Conservation (phyloP, 2,329 filamentous ascomycete species). For the Hypoxylon sp. region DNA sequence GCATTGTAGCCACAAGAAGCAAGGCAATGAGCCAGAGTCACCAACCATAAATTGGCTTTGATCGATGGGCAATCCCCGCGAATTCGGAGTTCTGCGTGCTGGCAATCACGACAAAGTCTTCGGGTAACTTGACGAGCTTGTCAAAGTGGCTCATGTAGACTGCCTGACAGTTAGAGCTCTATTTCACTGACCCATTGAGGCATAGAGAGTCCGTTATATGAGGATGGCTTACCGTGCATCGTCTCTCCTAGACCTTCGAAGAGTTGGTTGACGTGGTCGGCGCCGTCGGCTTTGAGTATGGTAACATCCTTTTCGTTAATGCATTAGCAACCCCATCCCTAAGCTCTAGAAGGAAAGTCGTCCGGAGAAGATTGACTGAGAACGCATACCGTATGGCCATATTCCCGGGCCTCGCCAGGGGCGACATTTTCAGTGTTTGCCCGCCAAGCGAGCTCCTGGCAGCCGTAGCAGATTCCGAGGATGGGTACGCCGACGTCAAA, state of each 20-base stretch:
- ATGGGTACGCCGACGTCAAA: conserved; percentile 70
- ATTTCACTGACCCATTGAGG: background rate
- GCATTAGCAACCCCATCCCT: conserved; percentile 43
- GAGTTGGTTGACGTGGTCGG: conserved; percentile 76
- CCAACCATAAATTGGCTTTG: conserved; percentile 72
- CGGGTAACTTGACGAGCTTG: conserved; percentile 81
- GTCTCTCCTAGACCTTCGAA: conserved; percentile 75
- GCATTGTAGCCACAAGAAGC: background rate
- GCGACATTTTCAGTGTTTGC: conserved; percentile 74
- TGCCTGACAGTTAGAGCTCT: background rate
- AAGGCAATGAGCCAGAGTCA: background rate
- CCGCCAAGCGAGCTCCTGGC: conserved; percentile 77
- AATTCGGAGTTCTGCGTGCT: conserved; percentile 81
- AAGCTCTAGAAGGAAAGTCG: background rate
- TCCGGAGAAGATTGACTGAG: background rate
- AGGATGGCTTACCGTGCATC: conserved; percentile 22
- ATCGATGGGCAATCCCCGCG: conserved; percentile 81
- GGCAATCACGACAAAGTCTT: conserved; percentile 79
- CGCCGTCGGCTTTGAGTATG: conserved; percentile 64
- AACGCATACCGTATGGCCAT: conserved; percentile 59
- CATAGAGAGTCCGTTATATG: background rate
- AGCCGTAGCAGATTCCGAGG: conserved; percentile 70
- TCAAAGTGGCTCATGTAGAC: conserved; percentile 82
- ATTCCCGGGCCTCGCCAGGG: conserved; percentile 76
- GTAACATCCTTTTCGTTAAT: conserved; percentile 68